Conservation (phyloP, 2,329 filamentous ascomycete genomes). For the Trichoderma oligosporum region DNA sequence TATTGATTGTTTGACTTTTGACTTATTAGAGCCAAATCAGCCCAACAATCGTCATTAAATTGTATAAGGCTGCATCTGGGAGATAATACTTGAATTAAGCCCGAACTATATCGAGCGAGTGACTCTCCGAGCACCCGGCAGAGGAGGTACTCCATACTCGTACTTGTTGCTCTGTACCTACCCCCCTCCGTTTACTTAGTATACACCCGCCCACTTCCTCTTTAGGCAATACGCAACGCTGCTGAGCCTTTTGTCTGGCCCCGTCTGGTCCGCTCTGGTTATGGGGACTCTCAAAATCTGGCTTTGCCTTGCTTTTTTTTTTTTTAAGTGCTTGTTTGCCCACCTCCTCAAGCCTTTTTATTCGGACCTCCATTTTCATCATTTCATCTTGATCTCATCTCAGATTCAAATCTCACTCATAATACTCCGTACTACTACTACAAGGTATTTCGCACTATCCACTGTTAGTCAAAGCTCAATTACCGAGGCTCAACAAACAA, state of each 20-base stretch:
- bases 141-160: no score
- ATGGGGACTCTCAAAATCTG: background rate
- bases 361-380: background rate
- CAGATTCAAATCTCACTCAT: background rate
- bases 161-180: background rate
- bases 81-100: no score
- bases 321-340: background rate
- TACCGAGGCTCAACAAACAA: background rate
- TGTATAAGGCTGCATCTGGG: no score
- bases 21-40: no score
- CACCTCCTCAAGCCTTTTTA: background rate
- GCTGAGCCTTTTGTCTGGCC: background rate
- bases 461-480: background rate
- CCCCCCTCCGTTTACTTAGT: background rate
- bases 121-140: no score
- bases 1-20: no score
- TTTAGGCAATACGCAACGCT: conserved; percentile 9
- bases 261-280: background rate
- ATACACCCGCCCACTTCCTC: background rate
- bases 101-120: no score
- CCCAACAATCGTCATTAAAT: no score
- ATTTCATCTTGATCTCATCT: background rate
- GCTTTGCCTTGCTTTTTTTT: no score
- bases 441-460: background rate
- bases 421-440: no score